A percentile compares a stretch with the other conserved stretches of the same genome.
phyloP scores from a whole-genome alignment of 2,329 filamentous ascomycete species.

The Chrysoporthe austroafricana region DNA sequence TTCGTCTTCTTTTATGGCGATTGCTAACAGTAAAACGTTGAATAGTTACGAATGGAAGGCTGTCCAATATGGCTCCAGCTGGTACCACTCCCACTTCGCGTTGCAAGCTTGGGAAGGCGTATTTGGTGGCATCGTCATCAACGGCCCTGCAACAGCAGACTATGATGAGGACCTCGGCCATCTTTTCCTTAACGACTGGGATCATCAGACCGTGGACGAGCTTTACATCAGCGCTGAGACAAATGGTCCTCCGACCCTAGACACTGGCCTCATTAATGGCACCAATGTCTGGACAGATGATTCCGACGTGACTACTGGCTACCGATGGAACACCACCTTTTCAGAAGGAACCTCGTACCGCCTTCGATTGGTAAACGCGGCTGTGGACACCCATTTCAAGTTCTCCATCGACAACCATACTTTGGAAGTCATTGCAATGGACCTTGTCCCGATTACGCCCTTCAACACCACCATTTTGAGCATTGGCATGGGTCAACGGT shows the following conservation, averaged over 20 bases:
- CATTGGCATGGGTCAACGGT: slow-evolving; percentile 53
- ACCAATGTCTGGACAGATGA: slow-evolving; percentile 43
- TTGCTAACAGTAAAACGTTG: too few relatives aligned
- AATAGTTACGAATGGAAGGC: slow-evolving; percentile 56
- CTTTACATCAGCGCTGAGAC: slow-evolving; percentile 37
- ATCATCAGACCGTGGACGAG: slow-evolving; percentile 48
- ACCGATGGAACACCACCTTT: slow-evolving; percentile 44
- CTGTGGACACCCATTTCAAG: slow-evolving; percentile 30
- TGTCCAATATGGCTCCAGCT: slow-evolving; percentile 56
- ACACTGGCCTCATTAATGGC: slow-evolving; percentile 52
- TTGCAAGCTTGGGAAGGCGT: slow-evolving; percentile 57
- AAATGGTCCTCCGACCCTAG: slow-evolving; percentile 38
- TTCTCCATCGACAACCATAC: slow-evolving; percentile 50
- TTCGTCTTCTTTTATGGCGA: too few relatives aligned
- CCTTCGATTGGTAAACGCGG: slow-evolving; percentile 24
- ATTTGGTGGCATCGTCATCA: slow-evolving; percentile 62
- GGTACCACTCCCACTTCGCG: slow-evolving; percentile 66
- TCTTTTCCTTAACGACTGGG: slow-evolving; percentile 63
- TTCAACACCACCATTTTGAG: slow-evolving; percentile 52
- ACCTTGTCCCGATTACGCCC: slow-evolving; percentile 52
- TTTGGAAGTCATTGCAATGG: slow-evolving; percentile 51
- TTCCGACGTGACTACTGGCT: slow-evolving; percentile 34
- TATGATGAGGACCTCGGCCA: slow-evolving; percentile 67
- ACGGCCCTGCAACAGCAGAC: slow-evolving; percentile 60
- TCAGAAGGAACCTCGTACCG: slow-evolving; percentile 46